A percentile compares a stretch with the other conserved stretches of the same genome.
Conservation (phyloP, 805 yeast genomes). For the Wickerhamomyces queroliae region DNA sequence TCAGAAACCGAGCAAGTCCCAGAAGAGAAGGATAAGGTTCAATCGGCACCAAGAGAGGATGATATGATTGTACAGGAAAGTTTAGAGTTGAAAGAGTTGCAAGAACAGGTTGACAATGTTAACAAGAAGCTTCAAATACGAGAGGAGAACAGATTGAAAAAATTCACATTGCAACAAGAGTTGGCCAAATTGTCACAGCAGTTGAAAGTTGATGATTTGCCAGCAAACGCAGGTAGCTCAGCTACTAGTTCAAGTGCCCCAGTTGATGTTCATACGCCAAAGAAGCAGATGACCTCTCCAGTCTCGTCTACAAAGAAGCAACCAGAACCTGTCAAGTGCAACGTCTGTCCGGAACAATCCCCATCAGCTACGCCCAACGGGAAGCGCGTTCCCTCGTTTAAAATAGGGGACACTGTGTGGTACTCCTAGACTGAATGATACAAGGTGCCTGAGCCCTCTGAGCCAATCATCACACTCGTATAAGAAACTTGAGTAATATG, state of each 20-base stretch:
- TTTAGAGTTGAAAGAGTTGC: constrained; percentile 26
- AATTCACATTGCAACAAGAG: constrained; percentile 26
- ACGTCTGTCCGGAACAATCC: neutral
- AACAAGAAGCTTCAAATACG: constrained; percentile 26
- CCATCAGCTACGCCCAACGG: neutral
- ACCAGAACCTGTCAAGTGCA: neutral
- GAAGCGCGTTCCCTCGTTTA: neutral
- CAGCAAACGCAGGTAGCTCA: neutral
- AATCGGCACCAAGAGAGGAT: constrained; percentile 18
- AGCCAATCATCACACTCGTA: no score
- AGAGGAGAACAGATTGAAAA: constrained; percentile 29
- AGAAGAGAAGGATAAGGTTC: neutral
- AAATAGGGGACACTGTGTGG: constrained; percentile 1
- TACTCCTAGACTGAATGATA: neutral
- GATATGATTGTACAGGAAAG: constrained; percentile 29
- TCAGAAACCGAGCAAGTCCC: neutral
- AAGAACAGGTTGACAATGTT: constrained; percentile 26
- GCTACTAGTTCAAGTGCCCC: neutral
- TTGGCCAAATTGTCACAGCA: constrained; percentile 21
- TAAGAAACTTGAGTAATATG: no score
- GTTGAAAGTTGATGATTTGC: constrained; percentile 11
- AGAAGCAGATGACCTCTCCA: neutral
- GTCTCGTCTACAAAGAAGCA: neutral
- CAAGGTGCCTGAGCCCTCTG: no score
- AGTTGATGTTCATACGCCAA: neutral